Percentiles rank a stretch among this genome's conserved stretches.
Conservation (phyloP, 176 grass and related monocot genomes). For the Musa acuminata region DNA sequence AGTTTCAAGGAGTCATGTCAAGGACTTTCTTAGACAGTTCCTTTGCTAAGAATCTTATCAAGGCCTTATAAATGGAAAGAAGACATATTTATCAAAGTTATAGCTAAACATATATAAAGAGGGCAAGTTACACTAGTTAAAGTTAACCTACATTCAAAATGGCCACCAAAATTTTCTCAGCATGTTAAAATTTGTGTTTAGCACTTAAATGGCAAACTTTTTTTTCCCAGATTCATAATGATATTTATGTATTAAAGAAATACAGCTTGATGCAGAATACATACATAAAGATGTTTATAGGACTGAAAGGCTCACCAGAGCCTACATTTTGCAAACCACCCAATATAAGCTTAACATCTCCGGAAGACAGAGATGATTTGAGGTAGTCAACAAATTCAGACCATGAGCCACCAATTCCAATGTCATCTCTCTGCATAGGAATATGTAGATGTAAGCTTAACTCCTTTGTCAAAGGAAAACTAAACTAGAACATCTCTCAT, state of each 20-base stretch:
- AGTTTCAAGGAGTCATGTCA: no score
- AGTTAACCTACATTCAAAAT: not conserved
- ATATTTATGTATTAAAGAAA: not conserved
- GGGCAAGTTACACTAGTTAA: not conserved
- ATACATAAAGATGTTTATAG: not conserved
- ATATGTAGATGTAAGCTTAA: not conserved
- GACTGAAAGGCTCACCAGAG: not conserved
- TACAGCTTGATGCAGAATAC: not conserved
- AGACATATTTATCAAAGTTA: no score
- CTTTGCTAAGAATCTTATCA: no score
- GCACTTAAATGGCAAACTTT: not conserved
- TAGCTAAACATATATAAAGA: not conserved
- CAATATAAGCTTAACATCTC: conserved; percentile 48
- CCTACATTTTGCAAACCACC: not conserved
- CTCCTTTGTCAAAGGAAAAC: not conserved
- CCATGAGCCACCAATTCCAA: conserved; percentile 79
- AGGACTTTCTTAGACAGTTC: no score
- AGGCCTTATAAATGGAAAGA: no score
- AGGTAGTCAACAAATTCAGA: conserved; percentile 75
- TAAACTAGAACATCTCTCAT: not conserved
- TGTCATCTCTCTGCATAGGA: conserved; percentile 53
- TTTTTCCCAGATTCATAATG: not conserved
- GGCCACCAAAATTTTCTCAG: not conserved
- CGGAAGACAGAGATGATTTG: conserved; percentile 46
- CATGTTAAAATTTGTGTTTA: not conserved